phyloP scores from a whole-genome alignment of 2,329 filamentous ascomycete species.

The Penicillium sp. region DNA sequence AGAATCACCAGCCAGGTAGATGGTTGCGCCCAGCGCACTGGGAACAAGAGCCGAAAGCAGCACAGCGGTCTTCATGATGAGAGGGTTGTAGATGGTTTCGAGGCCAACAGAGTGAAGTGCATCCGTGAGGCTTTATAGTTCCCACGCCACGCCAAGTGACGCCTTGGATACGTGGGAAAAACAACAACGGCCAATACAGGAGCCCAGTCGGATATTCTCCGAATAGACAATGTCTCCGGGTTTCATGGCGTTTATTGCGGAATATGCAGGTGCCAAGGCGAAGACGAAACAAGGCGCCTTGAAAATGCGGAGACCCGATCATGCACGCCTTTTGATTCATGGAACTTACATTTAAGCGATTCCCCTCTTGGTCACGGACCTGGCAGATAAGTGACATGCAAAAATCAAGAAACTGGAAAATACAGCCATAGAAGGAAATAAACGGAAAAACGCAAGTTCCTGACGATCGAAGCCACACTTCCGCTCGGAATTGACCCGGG shows the following conservation, averaged over 20 bases:
- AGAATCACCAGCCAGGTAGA: constrained; percentile 39
- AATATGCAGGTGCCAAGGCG: constrained; percentile 1
- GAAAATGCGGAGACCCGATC: constrained; percentile 6
- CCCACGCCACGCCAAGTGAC: neutral
- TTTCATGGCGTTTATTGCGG: constrained; percentile 12
- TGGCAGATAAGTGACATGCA: neutral
- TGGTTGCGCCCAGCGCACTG: constrained; percentile 24
- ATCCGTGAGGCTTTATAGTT: neutral
- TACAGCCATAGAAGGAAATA: neutral
- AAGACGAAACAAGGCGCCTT: constrained; percentile 4
- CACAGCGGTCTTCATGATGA: constrained; percentile 25
- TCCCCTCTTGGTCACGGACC: neutral
- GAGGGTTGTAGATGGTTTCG: neutral
- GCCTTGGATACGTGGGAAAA: constrained; percentile 19
- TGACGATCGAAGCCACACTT: neutral
- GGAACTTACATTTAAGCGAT: constrained; percentile 11
- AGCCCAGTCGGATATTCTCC: constrained; percentile 2
- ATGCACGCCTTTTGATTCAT: constrained; percentile 20
- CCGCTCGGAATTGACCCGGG: neutral
- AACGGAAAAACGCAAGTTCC: neutral
- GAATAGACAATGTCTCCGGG: neutral
- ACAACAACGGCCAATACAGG: neutral
- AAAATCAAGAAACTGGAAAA: neutral
- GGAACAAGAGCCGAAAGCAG: constrained; percentile 25
- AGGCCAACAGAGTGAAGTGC: neutral